Evolutionary conservation across 139 green algal genomes (phyloP).

Genomic region (Volvox africanus): DNA sequence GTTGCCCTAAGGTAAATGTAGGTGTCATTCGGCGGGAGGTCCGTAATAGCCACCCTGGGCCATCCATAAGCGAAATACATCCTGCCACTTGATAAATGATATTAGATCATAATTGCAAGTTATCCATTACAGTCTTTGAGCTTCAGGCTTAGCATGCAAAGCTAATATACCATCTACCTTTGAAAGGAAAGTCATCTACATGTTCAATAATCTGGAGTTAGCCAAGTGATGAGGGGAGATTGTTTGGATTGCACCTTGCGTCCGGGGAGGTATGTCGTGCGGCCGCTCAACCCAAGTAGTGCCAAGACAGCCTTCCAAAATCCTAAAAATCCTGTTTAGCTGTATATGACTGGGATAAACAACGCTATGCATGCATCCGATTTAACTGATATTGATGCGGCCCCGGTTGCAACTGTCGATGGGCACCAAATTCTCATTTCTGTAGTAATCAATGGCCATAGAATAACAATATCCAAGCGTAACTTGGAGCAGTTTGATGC

Average conservation of each 20-base stretch:
- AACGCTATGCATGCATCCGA: too few species aligned
- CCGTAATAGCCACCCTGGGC: slow-evolving; percentile 48
- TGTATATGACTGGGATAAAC: too few species aligned
- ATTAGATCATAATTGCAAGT: background rate
- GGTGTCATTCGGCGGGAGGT: slow-evolving; percentile 46
- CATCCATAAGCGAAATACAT: slow-evolving; percentile 72
- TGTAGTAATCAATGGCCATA: background rate
- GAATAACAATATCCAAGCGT: slow-evolving; percentile 35
- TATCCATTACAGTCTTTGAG: background rate
- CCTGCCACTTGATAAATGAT: background rate
- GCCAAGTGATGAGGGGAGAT: too few species aligned
- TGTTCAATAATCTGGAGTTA: too few species aligned
- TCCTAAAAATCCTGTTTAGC: too few species aligned
- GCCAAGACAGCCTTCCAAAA: too few species aligned
- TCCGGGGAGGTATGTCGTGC: too few species aligned
- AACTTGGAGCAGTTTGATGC: slow-evolving; percentile 44
- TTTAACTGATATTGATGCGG: background rate
- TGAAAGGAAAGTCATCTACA: too few species aligned
- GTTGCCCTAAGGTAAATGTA: slow-evolving; percentile 55
- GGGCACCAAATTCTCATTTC: background rate
- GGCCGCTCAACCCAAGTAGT: too few species aligned
- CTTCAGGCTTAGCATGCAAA: background rate
- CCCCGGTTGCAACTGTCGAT: background rate
- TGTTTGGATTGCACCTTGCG: too few species aligned
- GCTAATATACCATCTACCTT: too few species aligned